Evolutionary conservation across 177 flowering plant genomes (phyloP), one percentile per base, ranked within the genome.

Genomic region (Vitis hybrid): DNA sequence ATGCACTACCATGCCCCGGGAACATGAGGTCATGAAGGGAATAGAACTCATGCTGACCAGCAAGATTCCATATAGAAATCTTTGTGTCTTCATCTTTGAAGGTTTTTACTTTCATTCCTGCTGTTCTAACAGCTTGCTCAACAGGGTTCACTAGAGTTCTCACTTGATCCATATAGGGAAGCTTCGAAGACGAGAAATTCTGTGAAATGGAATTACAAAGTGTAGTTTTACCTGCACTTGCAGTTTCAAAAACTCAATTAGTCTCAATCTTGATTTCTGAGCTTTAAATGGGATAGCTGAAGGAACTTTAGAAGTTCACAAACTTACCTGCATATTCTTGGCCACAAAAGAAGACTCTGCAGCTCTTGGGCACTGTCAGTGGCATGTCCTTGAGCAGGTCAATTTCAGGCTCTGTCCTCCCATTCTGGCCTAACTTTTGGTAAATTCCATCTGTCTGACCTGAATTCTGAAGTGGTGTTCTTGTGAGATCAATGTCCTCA

Each of bases 11-110:
- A 76, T 86, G 90, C 49, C 97, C 97, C 2, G 99, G 99, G 78
- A 93, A 93, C 94, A 95, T 88, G 76, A 95, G 85, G 65, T 95
- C 99, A 73, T 91, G 98, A 60, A 91, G 86, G 13, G 94, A 82
- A 66, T 80, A 88, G 72, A 84, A 83, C 61, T 93, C 96, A 19
- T 88, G 91, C 83, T 93, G 94, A 33, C 98, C 97, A 0, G 86
- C 89, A 58, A 95, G 88, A 72, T 93, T 93, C 98, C 99, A 93
- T 60, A 95, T 80, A 39, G 99, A 91, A 29, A 95, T 89, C 80
- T 87, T 91, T 60, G 83, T 85, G 69, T 84, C 90, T 51, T 90
- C 93, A 64, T 95, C 94, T 70, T 81, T 87, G 74, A 91, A 75
- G 13, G 86, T 81, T 81, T 86, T 91, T 59, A 95, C 87, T 81